phyloP scores from a whole-genome alignment of 306 rosid genomes.

The Cucumis cinereus region DNA sequence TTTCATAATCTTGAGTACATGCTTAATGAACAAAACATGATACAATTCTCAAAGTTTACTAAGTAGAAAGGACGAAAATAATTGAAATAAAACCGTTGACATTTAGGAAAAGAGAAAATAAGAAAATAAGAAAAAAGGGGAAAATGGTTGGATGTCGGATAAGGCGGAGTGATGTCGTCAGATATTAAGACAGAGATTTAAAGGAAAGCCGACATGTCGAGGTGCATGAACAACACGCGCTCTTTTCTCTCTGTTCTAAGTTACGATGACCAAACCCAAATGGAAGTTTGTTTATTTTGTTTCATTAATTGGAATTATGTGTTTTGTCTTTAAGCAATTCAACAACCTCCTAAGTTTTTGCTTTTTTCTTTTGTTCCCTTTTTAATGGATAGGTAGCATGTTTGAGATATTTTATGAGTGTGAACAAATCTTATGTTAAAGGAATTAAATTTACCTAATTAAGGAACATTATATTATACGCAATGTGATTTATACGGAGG shows the following conservation, averaged over 20 bases:
- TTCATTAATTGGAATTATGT: not conserved
- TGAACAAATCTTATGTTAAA: not conserved
- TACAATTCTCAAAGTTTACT: not conserved
- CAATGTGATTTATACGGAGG: no score
- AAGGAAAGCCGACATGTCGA: conserved; percentile 25
- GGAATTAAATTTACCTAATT: not conserved
- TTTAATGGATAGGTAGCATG: not conserved
- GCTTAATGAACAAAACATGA: no score
- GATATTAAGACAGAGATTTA: not conserved
- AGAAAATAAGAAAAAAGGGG: not conserved
- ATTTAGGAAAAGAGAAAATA: not conserved
- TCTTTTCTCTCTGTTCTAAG: not conserved
- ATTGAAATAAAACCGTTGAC: no score
- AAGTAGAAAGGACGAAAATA: no score
- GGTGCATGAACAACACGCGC: conserved; percentile 20
- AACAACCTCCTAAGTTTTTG: not conserved
- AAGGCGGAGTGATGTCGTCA: not conserved
- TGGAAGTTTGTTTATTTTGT: not conserved
- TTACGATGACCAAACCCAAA: not conserved
- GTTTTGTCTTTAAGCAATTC: not conserved
- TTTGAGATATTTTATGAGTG: not conserved
- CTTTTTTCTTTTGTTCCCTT: not conserved
- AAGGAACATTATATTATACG: no score
- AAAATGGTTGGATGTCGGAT: not conserved
- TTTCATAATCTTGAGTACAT: no score